Evolutionary conservation across 106 monocot species (phyloP), one percentile per base, ranked within the genome.

Genomic region (Dactylorhiza incarnata): DNA sequence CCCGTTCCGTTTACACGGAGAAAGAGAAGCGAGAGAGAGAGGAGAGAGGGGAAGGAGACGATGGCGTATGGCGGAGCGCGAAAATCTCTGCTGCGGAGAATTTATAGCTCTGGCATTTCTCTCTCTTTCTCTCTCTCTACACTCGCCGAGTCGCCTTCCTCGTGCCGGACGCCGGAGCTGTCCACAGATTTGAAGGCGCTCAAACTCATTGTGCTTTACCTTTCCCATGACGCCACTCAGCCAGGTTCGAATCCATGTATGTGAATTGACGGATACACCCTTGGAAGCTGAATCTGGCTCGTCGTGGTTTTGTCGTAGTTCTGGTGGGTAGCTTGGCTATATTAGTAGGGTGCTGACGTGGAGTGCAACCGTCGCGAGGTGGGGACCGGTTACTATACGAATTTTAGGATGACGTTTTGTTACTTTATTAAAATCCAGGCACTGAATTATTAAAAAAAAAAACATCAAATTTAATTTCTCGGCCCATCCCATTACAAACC

Each of bases 21-120:
- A 19, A 73, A 48, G 16, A 76, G 75, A 68, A 52, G 72, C 23
- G 37, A 12, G 49, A 46, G 70, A 76, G 81, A 73, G 65, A 68
- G 55, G 71, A 53, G 67, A 66, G 66, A 24, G 78, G 26, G 49
- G 11, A 47, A 44, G 69, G 0, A 1, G 69, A 68, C 17, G 69
- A 46, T 44, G 9, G 46, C 58, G 7, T 19, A 19, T 58, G 58
- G 58, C 58, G 58, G 19, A 58, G 8, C 58, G 58, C 58, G 58
- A 22, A 58, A 58, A 19, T 20, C 58, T 5, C 58, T 22, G 58
- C 9, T 58, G 37, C 19, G 8, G 5, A n/a, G 58, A 37, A 58
- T 58, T 37, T 58, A 37, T 37, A 37, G 37, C 37, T 19, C n/a
- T 58, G 22, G 19, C 56, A n/a, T 7, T 53, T 17, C 8, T 15